phyloP scores from a whole-genome alignment of 2,329 filamentous ascomycete genomes.

The Botrytis deweyae region DNA sequence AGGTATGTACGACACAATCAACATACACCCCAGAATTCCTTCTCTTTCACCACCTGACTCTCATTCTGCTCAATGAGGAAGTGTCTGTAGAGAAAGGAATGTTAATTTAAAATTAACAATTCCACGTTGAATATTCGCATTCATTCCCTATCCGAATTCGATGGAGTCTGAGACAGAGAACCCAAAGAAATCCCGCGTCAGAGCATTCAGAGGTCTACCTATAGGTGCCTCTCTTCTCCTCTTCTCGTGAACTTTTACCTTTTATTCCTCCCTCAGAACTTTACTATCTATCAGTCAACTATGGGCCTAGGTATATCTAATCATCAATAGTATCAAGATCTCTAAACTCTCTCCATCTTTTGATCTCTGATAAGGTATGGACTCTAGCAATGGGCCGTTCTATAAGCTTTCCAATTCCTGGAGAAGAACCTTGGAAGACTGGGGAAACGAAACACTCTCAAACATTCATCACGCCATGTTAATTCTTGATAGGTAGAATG shows the following conservation, averaged over 20 bases:
- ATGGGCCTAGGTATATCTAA: not conserved
- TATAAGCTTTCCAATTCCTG: not conserved
- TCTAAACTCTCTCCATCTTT: not conserved
- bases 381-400: not conserved
- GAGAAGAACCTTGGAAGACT: not conserved
- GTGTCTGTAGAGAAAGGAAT: not conserved
- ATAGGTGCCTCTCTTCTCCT: not conserved
- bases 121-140: not conserved
- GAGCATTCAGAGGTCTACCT: not conserved
- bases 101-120: not conserved
- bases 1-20: not conserved
- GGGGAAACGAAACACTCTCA: not conserved
- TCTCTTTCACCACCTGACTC: not conserved
- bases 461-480: not conserved
- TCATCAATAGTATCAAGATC: not conserved
- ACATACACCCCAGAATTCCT: not conserved
- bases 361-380: not conserved
- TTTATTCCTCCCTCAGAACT: not conserved
- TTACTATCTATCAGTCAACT: not conserved
- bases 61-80: not conserved
- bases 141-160: slow-evolving; percentile 7
- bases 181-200: not conserved
- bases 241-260: not conserved
- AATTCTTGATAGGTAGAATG: not conserved
- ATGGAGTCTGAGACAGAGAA: slow-evolving; percentile 1